phyloP scores from a whole-genome alignment of 257 asterid genomes.

The Nicotiana tabacum region DNA sequence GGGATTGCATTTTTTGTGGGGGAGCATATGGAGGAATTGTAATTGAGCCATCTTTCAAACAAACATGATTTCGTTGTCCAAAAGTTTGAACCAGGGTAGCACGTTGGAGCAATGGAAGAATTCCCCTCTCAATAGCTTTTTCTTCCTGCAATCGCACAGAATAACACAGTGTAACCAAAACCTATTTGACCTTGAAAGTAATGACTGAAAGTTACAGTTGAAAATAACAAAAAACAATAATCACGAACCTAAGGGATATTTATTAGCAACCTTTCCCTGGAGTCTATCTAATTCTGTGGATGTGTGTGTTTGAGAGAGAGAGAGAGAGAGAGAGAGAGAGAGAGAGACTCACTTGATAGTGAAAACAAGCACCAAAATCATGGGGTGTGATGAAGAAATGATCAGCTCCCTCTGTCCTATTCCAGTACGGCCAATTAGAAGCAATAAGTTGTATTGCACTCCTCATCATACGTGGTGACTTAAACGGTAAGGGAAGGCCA shows the following conservation, averaged over 20 bases:
- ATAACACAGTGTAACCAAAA: background rate
- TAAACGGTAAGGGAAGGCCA: conserved; percentile 82
- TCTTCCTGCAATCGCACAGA: conserved; percentile 53
- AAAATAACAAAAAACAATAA: background rate
- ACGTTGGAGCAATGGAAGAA: conserved; percentile 67
- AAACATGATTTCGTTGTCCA: conserved; percentile 85
- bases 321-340: background rate
- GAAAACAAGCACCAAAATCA: conserved; percentile 91
- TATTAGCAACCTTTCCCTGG: background rate
- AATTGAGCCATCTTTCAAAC: conserved; percentile 74
- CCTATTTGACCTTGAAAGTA: background rate
- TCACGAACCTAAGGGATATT: background rate
- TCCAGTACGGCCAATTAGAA: conserved; percentile 93
- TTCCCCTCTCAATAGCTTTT: conserved; percentile 89
- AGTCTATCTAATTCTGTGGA: background rate
- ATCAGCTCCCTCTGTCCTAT: conserved; percentile 91
- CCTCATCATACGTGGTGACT: conserved; percentile 92
- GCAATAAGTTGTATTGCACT: conserved; percentile 85
- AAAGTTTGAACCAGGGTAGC: conserved; percentile 92
- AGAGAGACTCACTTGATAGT: conserved; percentile 58
- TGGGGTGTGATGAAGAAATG: conserved; percentile 87
- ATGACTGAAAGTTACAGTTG: background rate
- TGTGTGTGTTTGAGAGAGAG: background rate
- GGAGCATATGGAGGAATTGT: conserved; percentile 92
- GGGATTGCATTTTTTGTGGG: conserved; percentile 90